Base-by-base conservation (phyloP, 176 grass and related monocot species). In the Sorghum bicolor region DNA sequence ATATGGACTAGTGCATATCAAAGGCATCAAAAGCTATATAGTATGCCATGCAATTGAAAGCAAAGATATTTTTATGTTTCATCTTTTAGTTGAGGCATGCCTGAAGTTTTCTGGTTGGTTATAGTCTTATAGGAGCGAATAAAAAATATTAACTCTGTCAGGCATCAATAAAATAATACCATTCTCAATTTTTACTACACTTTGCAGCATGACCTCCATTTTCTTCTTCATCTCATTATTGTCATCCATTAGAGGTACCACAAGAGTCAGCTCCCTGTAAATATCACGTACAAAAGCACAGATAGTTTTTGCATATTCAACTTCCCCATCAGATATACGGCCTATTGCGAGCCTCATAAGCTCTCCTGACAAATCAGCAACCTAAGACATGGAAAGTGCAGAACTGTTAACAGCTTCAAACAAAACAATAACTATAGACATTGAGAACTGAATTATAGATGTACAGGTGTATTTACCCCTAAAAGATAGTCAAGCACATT, bases 211-310 rank as follows among this genome's bases (percentile, higher is more conserved):
- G 58, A 83, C 82, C 87, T 98, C 96, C 96, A 95, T 98, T 88
- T 98, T 98, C 89, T 98, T 98, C 91, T 98, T 98, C 96, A 98
- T 95, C 83, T 98, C 96, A 55, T 4, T 82, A 78, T 90, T 93
- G 40, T 98, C 93, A 88, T 98, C 96, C 96, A 98, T 98, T 75
- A 92, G 76, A 87, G 93, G 93, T n/a, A 90, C 96, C 71, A 98
- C 73, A 88, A 93, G 77, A 62, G 76, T 95, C 83, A 98, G 76
- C 57, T 98, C 93, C 80, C 91, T 95, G 74, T 98, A 98, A 75
- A 98, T 92, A 67, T 98, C 91, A 11, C 91, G 89, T 74, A 98
- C 91, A 87, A 93, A 98, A 79, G 82, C 41, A 70, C 96, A 98
- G 9, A 98, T 98, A 52, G 88, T 93, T 80, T 95, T 88, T 29